These are phyloP conservation scores for Bacterosira constricta DNA, from an alignment of 108 stramenopile species.

Conservation along the genomic window DNA sequence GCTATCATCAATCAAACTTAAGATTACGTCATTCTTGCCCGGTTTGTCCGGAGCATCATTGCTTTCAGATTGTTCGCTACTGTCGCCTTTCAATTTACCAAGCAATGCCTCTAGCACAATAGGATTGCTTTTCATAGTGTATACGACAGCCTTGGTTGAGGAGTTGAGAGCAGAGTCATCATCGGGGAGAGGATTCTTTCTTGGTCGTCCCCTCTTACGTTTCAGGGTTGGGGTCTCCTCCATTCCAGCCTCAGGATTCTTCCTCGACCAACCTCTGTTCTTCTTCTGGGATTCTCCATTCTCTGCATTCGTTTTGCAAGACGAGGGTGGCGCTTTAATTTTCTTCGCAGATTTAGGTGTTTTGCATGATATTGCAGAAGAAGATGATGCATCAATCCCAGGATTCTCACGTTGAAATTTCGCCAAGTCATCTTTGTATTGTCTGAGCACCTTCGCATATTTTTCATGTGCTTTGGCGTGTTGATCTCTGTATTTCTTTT, in stretches of 20 bases:
- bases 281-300: neutral
- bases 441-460: slow-evolving; percentile 4
- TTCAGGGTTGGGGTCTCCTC: neutral
- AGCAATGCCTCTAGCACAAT: neutral
- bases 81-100: neutral
- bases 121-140: neutral
- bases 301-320: neutral
- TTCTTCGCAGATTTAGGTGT: neutral
- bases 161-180: neutral
- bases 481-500: slow-evolving; percentile 21
- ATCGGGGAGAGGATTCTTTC: neutral
- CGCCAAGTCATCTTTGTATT: slow-evolving; percentile 17
- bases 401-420: slow-evolving; percentile 16
- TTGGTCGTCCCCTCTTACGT: slow-evolving; percentile 17
- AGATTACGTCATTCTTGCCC: slow-evolving; percentile 2
- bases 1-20: slow-evolving; percentile 14
- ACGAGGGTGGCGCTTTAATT: neutral
- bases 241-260: neutral
- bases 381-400: neutral
- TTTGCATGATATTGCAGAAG: neutral
- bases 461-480: slow-evolving; percentile 1
- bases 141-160: neutral
- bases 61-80: neutral
- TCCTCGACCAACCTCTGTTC: neutral
- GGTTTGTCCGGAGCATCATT: neutral